Evolutionary conservation across 345 rosid genomes (phyloP).

Genomic region (Excoecaria cochinchinensis): DNA sequence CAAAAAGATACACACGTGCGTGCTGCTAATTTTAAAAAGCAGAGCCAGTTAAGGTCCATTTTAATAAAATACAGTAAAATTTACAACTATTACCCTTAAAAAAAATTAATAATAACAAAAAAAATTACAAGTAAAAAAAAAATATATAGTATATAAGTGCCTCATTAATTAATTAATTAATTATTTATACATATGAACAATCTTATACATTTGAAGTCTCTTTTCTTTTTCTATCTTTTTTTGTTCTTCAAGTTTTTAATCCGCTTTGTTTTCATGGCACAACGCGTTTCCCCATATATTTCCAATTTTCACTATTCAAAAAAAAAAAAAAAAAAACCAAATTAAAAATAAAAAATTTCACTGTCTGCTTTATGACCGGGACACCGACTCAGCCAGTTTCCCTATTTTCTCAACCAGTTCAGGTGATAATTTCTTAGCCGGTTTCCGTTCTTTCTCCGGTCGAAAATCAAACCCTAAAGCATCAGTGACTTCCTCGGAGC

Average conservation of each 20-base stretch:
- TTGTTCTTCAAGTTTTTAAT: slow-evolving; percentile 1
- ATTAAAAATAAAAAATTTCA: background rate
- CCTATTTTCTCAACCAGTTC: slow-evolving; percentile 68
- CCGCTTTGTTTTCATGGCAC: slow-evolving; percentile 33
- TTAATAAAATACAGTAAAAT: no score
- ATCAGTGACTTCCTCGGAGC: slow-evolving; percentile 93
- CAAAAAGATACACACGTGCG: slow-evolving; percentile 51
- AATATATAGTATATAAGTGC: background rate
- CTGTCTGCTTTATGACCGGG: slow-evolving; percentile 47
- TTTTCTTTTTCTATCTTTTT: background rate
- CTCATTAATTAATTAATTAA: no score
- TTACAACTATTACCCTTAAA: no score
- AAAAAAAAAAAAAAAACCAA: slow-evolving; percentile 13
- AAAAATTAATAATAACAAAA: background rate
- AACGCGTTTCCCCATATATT: slow-evolving; percentile 40
- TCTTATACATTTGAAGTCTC: background rate
- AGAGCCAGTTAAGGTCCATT: slow-evolving; percentile 31
- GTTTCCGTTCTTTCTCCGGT: slow-evolving; percentile 73
- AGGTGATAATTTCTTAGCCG: slow-evolving; percentile 67
- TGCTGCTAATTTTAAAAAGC: slow-evolving; percentile 28
- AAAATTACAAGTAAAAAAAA: background rate
- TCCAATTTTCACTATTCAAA: slow-evolving; percentile 25
- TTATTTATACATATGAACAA: slow-evolving; percentile 1
- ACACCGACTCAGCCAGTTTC: slow-evolving; percentile 79
- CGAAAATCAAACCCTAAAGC: slow-evolving; percentile 81